Percentiles rank a stretch among this genome's conserved stretches.
Evolutionary conservation across 164 flowering plant genomes (phyloP).

Genomic region (grape (Vitis vinifera)): ASM3070453v1 NC_081814.1:7745001-7745500

Average conservation of each 20-base stretch:
- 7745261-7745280: slow-evolving; percentile 3
- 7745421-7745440: slow-evolving; percentile 5
- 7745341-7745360: background rate
- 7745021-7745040: too few species aligned
- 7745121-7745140: too few species aligned
- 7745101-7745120: too few species aligned
- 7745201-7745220: too few species aligned
- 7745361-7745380: background rate
- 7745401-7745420: background rate
- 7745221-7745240: too few species aligned
- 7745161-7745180: too few species aligned
- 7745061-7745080: too few species aligned
- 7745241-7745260: background rate
- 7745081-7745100: too few species aligned
- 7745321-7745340: slow-evolving; percentile 11
- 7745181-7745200: too few species aligned
- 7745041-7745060: too few species aligned
- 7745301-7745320: slow-evolving; percentile 2
- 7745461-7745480: slow-evolving; percentile 19
- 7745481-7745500: slow-evolving; percentile 15
- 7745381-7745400: slow-evolving; percentile 1
- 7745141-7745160: too few species aligned
- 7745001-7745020: too few species aligned
- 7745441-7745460: slow-evolving; percentile 12
- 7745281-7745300: slow-evolving; percentile 2